Conservation (phyloP, 2,329 filamentous ascomycete species). For the Alternaria consortialis region DNA sequence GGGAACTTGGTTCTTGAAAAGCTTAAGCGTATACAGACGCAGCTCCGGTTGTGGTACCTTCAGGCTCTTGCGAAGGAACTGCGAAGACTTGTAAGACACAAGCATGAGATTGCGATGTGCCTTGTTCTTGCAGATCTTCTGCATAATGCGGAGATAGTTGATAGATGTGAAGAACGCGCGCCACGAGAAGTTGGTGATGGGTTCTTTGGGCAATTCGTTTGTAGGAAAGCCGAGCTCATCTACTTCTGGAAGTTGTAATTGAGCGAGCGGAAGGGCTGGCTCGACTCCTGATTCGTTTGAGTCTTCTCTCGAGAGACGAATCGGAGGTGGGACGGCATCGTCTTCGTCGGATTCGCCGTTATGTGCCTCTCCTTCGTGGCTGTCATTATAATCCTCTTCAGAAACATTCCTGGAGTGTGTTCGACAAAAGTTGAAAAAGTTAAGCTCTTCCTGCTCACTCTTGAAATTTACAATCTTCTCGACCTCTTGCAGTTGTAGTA, state of each 20-base stretch:
- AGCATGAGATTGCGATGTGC: constrained; percentile 92
- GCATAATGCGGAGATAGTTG: constrained; percentile 94
- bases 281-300: constrained; percentile 39
- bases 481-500: constrained; percentile 93
- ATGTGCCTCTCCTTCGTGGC: constrained; percentile 27
- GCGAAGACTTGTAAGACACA: constrained; percentile 93
- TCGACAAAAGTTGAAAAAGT: constrained; percentile 93
- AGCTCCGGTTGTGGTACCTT: constrained; percentile 89
- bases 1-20: constrained; percentile 98
- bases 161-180: constrained; percentile 96
- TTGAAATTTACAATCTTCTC: constrained; percentile 88
- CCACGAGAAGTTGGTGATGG: constrained; percentile 89
- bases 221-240: constrained; percentile 89
- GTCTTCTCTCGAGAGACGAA: constrained; percentile 63
- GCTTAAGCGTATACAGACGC: constrained; percentile 92
- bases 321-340: constrained; percentile 86
- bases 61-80: constrained; percentile 89
- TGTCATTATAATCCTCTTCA: constrained; percentile 33
- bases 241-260: constrained; percentile 63
- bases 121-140: constrained; percentile 96
- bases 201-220: constrained; percentile 72
- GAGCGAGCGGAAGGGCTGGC: constrained; percentile 37
- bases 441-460: constrained; percentile 81
- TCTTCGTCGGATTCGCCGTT: constrained; percentile 55
- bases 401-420: constrained; percentile 69